Conservation (phyloP, 768 basidiomycete species). For the Macrolepiota fuliginosa region DNA sequence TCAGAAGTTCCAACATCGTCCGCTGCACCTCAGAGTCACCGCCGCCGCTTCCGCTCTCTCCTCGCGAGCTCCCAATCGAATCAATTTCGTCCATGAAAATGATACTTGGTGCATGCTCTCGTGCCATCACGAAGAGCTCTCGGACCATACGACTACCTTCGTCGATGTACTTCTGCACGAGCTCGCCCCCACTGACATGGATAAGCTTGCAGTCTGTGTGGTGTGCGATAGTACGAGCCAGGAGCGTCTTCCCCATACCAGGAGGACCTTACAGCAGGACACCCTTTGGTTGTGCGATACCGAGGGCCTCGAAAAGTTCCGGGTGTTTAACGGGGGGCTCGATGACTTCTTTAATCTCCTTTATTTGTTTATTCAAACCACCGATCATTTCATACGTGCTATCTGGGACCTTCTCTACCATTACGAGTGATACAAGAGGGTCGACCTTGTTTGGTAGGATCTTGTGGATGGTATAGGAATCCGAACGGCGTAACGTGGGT, state of each 20-base stretch:
- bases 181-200: slow-evolving; percentile 87
- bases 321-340: slow-evolving; percentile 97
- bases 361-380: slow-evolving; percentile 97
- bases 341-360: slow-evolving; percentile 96
- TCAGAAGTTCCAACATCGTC: slow-evolving; percentile 87
- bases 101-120: slow-evolving; percentile 96
- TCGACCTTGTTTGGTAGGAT: slow-evolving; percentile 97
- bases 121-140: slow-evolving; percentile 97
- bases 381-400: slow-evolving; percentile 99
- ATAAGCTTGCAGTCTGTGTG: slow-evolving; percentile 99
- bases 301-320: slow-evolving; percentile 92
- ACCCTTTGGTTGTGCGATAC: slow-evolving; percentile 96
- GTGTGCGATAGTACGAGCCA: slow-evolving; percentile 94
- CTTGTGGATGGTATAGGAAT: slow-evolving; percentile 95
- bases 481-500: slow-evolving; percentile 88
- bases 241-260: slow-evolving; percentile 93
- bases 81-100: slow-evolving; percentile 99
- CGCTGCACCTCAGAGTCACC: slow-evolving; percentile 90
- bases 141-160: slow-evolving; percentile 97
- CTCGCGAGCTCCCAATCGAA: slow-evolving; percentile 91
- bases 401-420: slow-evolving; percentile 99
- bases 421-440: slow-evolving; percentile 97
- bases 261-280: slow-evolving; percentile 95
- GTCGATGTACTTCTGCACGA: slow-evolving; percentile 98
- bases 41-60: slow-evolving; percentile 86